Percentiles rank a stretch among this genome's conserved stretches.
Evolutionary conservation across 306 rosid species (phyloP).

Genomic region (Vigna angularis): DNA sequence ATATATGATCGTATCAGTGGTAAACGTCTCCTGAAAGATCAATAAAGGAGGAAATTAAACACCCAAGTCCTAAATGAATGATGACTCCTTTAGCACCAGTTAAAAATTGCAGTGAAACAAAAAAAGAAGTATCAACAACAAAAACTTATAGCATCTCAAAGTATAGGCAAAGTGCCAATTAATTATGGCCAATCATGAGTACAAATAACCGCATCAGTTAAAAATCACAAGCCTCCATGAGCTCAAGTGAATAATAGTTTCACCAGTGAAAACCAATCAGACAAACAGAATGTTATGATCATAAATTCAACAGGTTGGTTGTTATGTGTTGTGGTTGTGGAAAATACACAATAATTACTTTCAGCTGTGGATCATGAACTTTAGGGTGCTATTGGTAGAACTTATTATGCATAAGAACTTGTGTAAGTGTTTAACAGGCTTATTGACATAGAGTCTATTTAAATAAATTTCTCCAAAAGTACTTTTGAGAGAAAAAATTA

Average conservation of each 20-base stretch:
- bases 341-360: slow-evolving; percentile 12
- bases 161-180: background rate
- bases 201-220: background rate
- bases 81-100: slow-evolving; percentile 33
- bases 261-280: slow-evolving; percentile 31
- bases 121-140: background rate
- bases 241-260: slow-evolving; percentile 23
- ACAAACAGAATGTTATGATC: slow-evolving; percentile 21
- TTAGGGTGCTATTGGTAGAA: background rate
- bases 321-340: background rate
- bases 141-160: background rate
- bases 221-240: slow-evolving; percentile 29
- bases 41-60: slow-evolving; percentile 26
- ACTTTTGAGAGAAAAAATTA: too few relatives aligned
- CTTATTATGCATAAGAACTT: background rate
- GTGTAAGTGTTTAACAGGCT: too few relatives aligned
- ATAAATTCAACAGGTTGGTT: background rate
- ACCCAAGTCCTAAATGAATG: slow-evolving; percentile 12
- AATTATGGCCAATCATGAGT: slow-evolving; percentile 15
- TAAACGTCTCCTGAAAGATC: slow-evolving; percentile 86
- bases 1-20: slow-evolving; percentile 80
- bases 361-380: background rate
- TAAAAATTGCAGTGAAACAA: slow-evolving; percentile 2
- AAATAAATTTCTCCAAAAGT: too few relatives aligned
- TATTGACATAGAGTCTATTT: too few relatives aligned